Evolutionary conservation across 106 monocot genomes (phyloP).

Genomic region (Vanilla planifolia): DNA sequence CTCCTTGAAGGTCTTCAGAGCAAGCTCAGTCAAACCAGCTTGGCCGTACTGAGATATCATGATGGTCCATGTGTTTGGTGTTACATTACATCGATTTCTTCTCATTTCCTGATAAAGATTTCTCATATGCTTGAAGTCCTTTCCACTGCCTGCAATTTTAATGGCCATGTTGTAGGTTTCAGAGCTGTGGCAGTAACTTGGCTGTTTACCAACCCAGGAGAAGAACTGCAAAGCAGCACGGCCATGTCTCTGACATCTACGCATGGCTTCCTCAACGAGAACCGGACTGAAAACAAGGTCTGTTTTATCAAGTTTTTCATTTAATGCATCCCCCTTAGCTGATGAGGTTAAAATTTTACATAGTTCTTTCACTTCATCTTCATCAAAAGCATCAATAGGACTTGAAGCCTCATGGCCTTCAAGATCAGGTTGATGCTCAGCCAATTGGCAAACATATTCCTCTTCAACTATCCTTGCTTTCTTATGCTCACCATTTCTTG

Average conservation of each 20-base stretch:
- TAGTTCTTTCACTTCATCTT: conserved; percentile 35
- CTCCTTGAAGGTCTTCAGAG: conserved; percentile 62
- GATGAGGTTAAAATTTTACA: conserved; percentile 48
- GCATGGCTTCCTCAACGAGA: conserved; percentile 44
- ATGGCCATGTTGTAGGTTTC: conserved; percentile 78
- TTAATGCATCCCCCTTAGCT: conserved; percentile 26
- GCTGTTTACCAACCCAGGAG: conserved; percentile 45
- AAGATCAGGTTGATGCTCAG: conserved; percentile 7
- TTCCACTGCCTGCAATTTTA: conserved; percentile 72
- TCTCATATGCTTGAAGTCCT: conserved; percentile 85
- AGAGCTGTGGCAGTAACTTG: conserved; percentile 43
- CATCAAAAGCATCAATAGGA: conserved; percentile 7
- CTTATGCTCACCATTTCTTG: conserved; percentile 34
- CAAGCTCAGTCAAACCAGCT: conserved; percentile 74
- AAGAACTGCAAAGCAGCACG: conserved; percentile 59
- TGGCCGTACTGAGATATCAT: conserved; percentile 90
- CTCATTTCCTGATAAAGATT: conserved; percentile 67
- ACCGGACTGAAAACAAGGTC: conserved; percentile 44
- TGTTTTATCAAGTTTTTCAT: conserved; percentile 37
- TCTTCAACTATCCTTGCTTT: conserved; percentile 30
- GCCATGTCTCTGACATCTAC: conserved; percentile 38
- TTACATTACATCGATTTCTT: conserved; percentile 27
- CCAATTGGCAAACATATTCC: background rate
- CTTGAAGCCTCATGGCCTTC: conserved; percentile 15
- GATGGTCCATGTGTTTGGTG: conserved; percentile 79